Conservation (phyloP, 192 early-diverging fungal genomes). For the Chytriomyces confervae region DNA sequence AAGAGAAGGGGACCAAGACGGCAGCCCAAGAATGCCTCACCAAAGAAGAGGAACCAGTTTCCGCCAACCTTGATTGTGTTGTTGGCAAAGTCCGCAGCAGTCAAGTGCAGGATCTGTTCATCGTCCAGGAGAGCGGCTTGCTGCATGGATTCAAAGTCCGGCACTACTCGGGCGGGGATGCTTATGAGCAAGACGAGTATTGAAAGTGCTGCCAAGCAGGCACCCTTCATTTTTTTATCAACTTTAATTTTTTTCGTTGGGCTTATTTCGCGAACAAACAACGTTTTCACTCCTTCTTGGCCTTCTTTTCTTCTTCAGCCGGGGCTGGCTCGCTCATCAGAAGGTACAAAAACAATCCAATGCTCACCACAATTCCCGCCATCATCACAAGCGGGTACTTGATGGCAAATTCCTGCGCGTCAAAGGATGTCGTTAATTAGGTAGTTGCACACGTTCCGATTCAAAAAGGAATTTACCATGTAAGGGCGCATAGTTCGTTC, state of each 20-base stretch:
- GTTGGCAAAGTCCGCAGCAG: constrained; percentile 10
- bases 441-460: neutral
- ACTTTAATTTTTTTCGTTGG: too few species aligned
- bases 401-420: constrained; percentile 7
- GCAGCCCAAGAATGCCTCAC: neutral
- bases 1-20: neutral
- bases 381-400: constrained; percentile 4
- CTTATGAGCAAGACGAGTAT: too few species aligned
- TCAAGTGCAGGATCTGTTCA: neutral
- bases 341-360: neutral
- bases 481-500: constrained; percentile 12
- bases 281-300: neutral
- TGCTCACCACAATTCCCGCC: neutral
- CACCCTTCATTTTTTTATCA: too few species aligned
- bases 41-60: constrained; percentile 28
- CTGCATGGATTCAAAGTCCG: neutral
- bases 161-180: neutral
- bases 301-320: neutral
- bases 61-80: neutral
- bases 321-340: neutral
- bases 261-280: too few species aligned
- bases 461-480: neutral
- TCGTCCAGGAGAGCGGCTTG: neutral
- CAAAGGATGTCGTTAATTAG: too few species aligned
- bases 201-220: too few species aligned